phyloP scores from a whole-genome alignment of 345 rosid genomes.

The Rhizophora apiculata region DNA sequence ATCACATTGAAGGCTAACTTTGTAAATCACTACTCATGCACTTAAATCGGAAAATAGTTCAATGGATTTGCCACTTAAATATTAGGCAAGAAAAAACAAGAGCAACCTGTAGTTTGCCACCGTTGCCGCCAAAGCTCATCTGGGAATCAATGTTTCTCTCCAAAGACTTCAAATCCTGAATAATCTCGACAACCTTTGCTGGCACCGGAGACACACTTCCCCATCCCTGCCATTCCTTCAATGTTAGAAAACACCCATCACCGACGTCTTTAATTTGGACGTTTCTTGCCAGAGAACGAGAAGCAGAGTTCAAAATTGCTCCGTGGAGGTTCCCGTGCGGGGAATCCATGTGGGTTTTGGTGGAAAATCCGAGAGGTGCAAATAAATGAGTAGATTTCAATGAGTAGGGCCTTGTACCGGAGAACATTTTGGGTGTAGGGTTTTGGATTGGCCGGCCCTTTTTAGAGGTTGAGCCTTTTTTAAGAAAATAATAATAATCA shows the following conservation, averaged over 20 bases:
- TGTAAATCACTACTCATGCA: no score
- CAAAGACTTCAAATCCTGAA: slow-evolving; percentile 67
- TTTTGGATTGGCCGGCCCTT: background rate
- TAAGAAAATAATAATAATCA: no score
- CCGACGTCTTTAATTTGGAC: slow-evolving; percentile 10
- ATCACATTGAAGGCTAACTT: no score
- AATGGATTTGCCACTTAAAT: no score
- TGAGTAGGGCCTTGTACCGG: slow-evolving; percentile 18
- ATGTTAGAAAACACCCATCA: slow-evolving; percentile 35
- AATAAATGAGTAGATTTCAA: slow-evolving; percentile 29
- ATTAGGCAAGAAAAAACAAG: background rate
- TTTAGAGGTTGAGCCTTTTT: no score
- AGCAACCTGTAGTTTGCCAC: slow-evolving; percentile 77
- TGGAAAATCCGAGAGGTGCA: slow-evolving; percentile 19
- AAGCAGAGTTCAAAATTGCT: slow-evolving; percentile 29
- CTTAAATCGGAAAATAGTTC: no score
- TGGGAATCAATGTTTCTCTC: slow-evolving; percentile 52
- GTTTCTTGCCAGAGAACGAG: slow-evolving; percentile 38
- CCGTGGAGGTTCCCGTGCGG: slow-evolving; percentile 21
- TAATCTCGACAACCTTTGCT: slow-evolving; percentile 52
- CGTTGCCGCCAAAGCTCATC: slow-evolving; percentile 73
- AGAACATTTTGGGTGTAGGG: background rate
- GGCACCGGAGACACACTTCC: slow-evolving; percentile 70
- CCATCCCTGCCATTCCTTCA: slow-evolving; percentile 82
- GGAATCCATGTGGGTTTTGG: slow-evolving; percentile 32